phyloP scores from a whole-genome alignment of 1,284 basidiomycete species.

The Athelia sp. region DNA sequence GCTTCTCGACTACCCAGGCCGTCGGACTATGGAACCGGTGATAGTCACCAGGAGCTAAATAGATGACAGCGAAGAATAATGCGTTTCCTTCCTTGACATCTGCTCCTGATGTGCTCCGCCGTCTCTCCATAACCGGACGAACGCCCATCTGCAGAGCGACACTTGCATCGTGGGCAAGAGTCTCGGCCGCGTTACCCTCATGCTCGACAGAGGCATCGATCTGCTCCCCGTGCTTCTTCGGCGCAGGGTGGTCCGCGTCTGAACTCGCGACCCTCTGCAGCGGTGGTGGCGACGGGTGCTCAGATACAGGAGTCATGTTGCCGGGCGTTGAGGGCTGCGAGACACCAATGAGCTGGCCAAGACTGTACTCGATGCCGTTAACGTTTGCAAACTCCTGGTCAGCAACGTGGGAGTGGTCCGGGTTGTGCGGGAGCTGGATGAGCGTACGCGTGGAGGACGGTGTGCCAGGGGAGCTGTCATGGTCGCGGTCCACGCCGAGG shows the following conservation, averaged over 20 bases:
- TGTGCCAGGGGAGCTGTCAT: slow-evolving; percentile 29
- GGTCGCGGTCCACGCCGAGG: slow-evolving; percentile 62
- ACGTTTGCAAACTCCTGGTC: slow-evolving; percentile 93
- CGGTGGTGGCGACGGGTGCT: slow-evolving; percentile 23
- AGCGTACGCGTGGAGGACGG: slow-evolving; percentile 30
- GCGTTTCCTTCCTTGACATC: slow-evolving; percentile 67
- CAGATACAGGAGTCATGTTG: slow-evolving; percentile 12
- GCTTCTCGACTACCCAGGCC: slow-evolving; percentile 95
- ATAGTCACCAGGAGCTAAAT: slow-evolving; percentile 98
- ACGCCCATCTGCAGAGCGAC: slow-evolving; percentile 69
- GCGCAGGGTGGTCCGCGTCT: slow-evolving; percentile 22
- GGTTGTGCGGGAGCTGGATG: slow-evolving; percentile 39
- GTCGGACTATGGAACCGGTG: slow-evolving; percentile 97
- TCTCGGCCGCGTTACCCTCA: slow-evolving; percentile 46
- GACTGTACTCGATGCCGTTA: slow-evolving; percentile 94
- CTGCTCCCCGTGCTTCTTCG: slow-evolving; percentile 54
- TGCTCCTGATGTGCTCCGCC: slow-evolving; percentile 37
- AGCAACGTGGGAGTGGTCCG: slow-evolving; percentile 49
- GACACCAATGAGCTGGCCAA: slow-evolving; percentile 75
- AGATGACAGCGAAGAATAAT: slow-evolving; percentile 92
- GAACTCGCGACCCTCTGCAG: slow-evolving; percentile 8
- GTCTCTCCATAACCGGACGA: slow-evolving; percentile 32
- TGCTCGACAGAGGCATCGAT: slow-evolving; percentile 59
- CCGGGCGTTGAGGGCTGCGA: slow-evolving; percentile 21
- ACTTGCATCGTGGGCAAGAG: slow-evolving; percentile 57